Conservation (phyloP, 164 flowering plant genomes). For the Nymphaea colorata region DNA sequence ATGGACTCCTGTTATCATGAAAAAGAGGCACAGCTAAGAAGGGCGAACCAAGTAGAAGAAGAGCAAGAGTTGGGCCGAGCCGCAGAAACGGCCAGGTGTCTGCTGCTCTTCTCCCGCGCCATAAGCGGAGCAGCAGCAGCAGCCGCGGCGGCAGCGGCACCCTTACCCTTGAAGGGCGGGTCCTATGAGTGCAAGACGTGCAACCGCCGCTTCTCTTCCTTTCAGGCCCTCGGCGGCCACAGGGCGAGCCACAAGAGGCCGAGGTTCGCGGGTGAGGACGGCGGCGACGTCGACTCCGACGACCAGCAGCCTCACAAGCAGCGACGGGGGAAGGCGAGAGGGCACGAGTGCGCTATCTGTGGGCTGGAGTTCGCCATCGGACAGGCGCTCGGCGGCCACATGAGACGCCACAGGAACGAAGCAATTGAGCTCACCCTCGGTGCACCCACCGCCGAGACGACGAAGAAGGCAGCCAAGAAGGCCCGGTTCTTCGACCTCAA, state of each 20-base stretch:
- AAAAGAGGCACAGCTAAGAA: too few species aligned
- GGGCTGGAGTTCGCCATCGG: slow-evolving; percentile 48
- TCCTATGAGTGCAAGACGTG: slow-evolving; percentile 59
- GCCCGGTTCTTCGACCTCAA: not conserved
- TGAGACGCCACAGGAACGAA: slow-evolving; percentile 41
- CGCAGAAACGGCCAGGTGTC: not conserved
- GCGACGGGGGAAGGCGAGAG: slow-evolving; percentile 10
- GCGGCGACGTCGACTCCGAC: not conserved
- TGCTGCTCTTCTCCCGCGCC: not conserved
- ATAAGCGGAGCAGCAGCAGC: not conserved
- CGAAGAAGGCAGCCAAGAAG: not conserved
- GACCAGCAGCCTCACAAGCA: not conserved
- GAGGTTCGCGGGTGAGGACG: slow-evolving; percentile 8
- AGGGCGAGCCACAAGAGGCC: slow-evolving; percentile 57
- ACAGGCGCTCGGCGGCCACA: slow-evolving; percentile 64
- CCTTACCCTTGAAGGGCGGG: not conserved
- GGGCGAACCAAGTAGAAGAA: too few species aligned
- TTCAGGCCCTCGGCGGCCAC: slow-evolving; percentile 65
- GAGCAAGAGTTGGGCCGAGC: too few species aligned
- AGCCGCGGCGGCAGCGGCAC: not conserved
- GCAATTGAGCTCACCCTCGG: too few species aligned
- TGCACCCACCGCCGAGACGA: not conserved
- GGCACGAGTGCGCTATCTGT: slow-evolving; percentile 55
- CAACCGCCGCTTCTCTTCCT: slow-evolving; percentile 37
- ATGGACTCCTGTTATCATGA: too few species aligned